These are phyloP conservation scores for Papiliotrema nemorosa DNA, from an alignment of 1,284 basidiomycete genomes.

Conservation along the genomic window DNA sequence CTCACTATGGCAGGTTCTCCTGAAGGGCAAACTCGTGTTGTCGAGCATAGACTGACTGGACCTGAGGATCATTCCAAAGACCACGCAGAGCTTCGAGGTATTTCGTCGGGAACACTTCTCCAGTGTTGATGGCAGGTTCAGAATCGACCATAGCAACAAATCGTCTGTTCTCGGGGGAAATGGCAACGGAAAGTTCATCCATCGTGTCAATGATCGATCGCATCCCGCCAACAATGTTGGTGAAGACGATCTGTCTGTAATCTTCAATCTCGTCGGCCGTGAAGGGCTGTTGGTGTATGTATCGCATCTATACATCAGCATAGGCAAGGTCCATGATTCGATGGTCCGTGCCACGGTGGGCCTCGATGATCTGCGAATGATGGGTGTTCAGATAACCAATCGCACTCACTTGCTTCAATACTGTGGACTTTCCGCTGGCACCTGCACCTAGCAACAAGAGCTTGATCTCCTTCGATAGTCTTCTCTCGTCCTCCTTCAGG, in stretches of 20 bases:
- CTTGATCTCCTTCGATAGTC: conserved; percentile 72
- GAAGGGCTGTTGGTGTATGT: conserved; percentile 42
- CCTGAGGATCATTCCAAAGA: conserved; percentile 74
- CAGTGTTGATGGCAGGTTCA: conserved; percentile 69
- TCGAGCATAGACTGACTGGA: conserved; percentile 62
- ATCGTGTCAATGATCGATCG: conserved; percentile 78
- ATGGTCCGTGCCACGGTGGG: not conserved
- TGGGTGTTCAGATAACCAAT: not conserved
- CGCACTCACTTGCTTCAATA: conserved; percentile 22
- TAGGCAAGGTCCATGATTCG: not conserved
- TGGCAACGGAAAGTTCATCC: conserved; percentile 76
- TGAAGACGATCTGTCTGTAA: conserved; percentile 72
- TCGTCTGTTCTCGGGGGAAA: conserved; percentile 59
- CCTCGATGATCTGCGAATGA: not conserved
- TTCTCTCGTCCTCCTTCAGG: conserved; percentile 65
- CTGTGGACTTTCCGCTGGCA: conserved; percentile 87
- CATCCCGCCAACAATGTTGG: conserved; percentile 83
- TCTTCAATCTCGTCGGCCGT: conserved; percentile 41
- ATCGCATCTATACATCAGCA: conserved; percentile 38
- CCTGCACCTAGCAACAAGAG: conserved; percentile 86
- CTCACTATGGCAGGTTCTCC: conserved; percentile 54
- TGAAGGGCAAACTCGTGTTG: conserved; percentile 28
- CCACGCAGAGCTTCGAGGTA: conserved; percentile 56
- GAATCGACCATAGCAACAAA: conserved; percentile 63
- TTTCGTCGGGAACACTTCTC: conserved; percentile 54